Evolutionary conservation across 495 filamentous ascomycete genomes (phyloP).

Genomic region (Daldinia bambusicola): DNA sequence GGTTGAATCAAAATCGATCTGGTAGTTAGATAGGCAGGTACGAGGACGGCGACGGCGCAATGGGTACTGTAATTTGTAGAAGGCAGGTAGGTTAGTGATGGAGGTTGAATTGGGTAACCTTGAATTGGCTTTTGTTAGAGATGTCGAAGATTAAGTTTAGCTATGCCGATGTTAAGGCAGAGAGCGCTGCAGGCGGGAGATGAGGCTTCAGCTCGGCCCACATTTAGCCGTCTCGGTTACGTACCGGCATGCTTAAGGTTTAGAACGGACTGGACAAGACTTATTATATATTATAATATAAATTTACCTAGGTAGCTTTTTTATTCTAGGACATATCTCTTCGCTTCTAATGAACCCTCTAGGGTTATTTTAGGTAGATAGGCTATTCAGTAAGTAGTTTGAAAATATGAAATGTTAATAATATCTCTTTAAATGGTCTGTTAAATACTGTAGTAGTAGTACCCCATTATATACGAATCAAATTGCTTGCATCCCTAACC

Average conservation of each 20-base stretch:
- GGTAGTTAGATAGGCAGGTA: not conserved
- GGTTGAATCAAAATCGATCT: no score
- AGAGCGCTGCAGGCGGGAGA: not conserved
- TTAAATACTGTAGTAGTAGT: no score
- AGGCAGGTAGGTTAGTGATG: no score
- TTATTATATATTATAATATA: no score
- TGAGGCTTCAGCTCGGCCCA: slow-evolving; percentile 10
- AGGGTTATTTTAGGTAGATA: not conserved
- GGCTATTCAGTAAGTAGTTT: not conserved
- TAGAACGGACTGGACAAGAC: no score
- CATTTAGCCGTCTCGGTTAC: slow-evolving; percentile 13
- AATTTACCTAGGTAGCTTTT: no score
- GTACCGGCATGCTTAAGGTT: slow-evolving; percentile 3
- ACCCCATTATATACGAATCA: not conserved
- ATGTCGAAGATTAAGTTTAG: slow-evolving; percentile 1
- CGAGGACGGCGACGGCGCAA: not conserved
- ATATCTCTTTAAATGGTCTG: no score
- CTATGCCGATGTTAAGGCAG: not conserved
- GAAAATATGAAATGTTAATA: no score
- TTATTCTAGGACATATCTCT: no score
- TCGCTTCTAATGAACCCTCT: not conserved
- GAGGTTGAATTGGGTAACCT: not conserved
- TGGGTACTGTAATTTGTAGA: not conserved
- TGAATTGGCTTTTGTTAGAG: not conserved
- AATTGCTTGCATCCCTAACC: not conserved